phyloP scores from a whole-genome alignment of 441 rosid species.

The Corymbia citriodora region DNA sequence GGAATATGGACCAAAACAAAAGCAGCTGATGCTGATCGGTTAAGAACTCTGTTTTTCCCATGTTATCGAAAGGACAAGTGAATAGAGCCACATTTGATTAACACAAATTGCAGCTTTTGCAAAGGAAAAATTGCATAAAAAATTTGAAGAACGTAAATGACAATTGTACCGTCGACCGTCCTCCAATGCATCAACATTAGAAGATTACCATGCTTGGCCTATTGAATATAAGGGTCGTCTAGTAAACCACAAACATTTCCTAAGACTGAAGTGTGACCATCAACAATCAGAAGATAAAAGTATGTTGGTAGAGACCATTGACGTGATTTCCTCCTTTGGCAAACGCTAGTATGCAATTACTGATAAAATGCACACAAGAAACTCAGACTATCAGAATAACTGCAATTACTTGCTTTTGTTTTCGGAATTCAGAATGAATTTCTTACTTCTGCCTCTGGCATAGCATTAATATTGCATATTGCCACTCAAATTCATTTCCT shows the following conservation, averaged over 20 bases:
- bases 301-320: background rate
- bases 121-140: background rate
- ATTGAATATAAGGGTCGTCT: background rate
- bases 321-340: background rate
- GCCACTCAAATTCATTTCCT: background rate
- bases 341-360: background rate
- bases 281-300: background rate
- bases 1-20: background rate
- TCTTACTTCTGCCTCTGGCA: background rate
- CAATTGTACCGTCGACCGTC: background rate
- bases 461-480: background rate
- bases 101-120: background rate
- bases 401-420: background rate
- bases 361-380: background rate
- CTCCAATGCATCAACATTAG: background rate
- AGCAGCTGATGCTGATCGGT: background rate
- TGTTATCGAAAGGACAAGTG: background rate
- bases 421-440: background rate
- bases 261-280: background rate
- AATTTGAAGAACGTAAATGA: background rate
- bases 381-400: background rate
- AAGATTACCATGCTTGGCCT: background rate
- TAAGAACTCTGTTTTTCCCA: background rate
- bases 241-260: background rate
- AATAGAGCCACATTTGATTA: background rate